Base-by-base conservation (phyloP, 2,329 filamentous ascomycete species). In the Cladophialophora exuberans region DNA sequence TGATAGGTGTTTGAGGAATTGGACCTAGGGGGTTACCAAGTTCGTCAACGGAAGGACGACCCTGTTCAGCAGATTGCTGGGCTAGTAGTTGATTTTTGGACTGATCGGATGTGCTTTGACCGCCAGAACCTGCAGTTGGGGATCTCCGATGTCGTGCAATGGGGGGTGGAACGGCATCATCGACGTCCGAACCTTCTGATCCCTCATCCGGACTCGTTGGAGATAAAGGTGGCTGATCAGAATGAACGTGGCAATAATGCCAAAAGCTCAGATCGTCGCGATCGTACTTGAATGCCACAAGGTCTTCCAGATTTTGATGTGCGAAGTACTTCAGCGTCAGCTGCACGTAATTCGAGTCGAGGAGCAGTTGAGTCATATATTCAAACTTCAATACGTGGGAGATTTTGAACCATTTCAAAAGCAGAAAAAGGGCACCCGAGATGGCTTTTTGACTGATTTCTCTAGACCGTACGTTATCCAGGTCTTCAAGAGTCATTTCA, bases 341-440 rank as follows among this genome's bases (percentile, higher is more conserved):
- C 1, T 93, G 93, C 5, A 99, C 80, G 70, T 97, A 99, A 70
- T 96, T 97, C 3, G 90, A 94, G 72, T 99, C 94, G 23, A 99
- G 81, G 9, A 99, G 77, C 2, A 99, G 81, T 68, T 99, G 94
- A 0, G 91, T 93, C 67, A 99, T 77, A 67, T 97, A 97, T 73
- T 99, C 94, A 64, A 94, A 97, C 69, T 97, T 96, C 62, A 99
- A 77, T 23, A 97, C 83, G 69, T 99, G 94, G 54, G 91, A 97
- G 50, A 96, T 78, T 70, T 96, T 95, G 65, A 97, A 87, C 94
- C 94, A 99, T 72, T 97, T 99, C 57, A 97, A 70, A 39, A 97
- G 73, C n/a, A 96, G 77, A 23, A 99, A 76, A 23, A 99, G 75
- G 52, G 91, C 88, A 1, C 89, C 92, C n/a, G 91, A 94, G 18